phyloP scores from a whole-genome alignment of 2,329 filamentous ascomycete species.

The Mycogone perniciosa region DNA sequence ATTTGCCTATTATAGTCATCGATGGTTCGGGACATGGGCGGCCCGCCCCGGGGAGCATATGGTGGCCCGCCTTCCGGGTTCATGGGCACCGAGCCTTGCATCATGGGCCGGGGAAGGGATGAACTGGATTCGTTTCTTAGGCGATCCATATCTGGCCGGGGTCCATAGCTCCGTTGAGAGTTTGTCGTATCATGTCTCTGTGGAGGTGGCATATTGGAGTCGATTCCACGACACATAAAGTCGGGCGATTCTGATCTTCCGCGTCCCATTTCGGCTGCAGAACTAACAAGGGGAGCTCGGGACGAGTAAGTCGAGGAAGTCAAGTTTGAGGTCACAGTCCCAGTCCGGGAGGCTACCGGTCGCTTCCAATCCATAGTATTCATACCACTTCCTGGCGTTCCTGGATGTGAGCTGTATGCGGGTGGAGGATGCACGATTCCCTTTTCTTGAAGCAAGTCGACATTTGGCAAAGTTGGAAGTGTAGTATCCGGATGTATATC shows the following conservation, averaged over 20 bases:
- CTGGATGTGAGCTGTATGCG: conserved; percentile 54
- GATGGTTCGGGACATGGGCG: conserved; percentile 26
- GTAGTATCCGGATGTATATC: conserved; percentile 56
- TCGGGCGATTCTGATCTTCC: conserved; percentile 31
- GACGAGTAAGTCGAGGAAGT: conserved; percentile 60
- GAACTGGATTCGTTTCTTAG: conserved; percentile 15
- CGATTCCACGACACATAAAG: conserved; percentile 26
- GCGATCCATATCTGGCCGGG: conserved; percentile 14
- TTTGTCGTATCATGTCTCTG: conserved; percentile 30
- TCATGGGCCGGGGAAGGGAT: conserved; percentile 17
- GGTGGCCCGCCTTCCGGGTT: conserved; percentile 21
- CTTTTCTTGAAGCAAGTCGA: conserved; percentile 23
- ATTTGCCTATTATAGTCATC: conserved; percentile 21
- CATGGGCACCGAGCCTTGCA: conserved; percentile 26
- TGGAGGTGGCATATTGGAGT: conserved; percentile 18
- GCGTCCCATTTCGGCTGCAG: conserved; percentile 57
- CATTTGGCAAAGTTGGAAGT: conserved; percentile 51
- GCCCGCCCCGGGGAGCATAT: conserved; percentile 28
- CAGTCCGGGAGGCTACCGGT: conserved; percentile 39
- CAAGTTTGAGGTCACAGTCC: conserved; percentile 51
- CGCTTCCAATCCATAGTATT: conserved; percentile 46
- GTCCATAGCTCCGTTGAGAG: conserved; percentile 28
- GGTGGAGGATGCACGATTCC: conserved; percentile 49
- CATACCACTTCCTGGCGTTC: conserved; percentile 47
- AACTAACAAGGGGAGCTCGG: conserved; percentile 54